These are phyloP conservation scores for Penicillium frequentans DNA, from an alignment of 2,329 filamentous ascomycete species.

Conservation along the genomic window DNA sequence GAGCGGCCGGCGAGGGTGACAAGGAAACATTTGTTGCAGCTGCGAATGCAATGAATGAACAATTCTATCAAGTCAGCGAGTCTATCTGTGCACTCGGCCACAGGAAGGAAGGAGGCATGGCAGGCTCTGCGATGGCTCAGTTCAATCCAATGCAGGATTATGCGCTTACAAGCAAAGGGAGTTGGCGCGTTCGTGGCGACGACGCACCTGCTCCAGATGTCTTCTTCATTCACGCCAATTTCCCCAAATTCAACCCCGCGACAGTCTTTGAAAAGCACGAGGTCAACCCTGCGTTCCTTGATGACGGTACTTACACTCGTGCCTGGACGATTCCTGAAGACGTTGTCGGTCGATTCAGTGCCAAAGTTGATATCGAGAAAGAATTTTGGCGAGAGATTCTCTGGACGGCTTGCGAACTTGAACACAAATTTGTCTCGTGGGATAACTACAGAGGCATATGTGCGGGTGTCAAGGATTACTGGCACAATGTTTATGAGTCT, in stretches of 20 bases:
- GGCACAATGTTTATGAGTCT: constrained; percentile 28
- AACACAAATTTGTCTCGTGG: constrained; percentile 35
- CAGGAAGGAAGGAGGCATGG: constrained; percentile 27
- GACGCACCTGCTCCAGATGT: constrained; percentile 30
- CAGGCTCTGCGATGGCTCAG: constrained; percentile 42
- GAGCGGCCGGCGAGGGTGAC: constrained; percentile 50
- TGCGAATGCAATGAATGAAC: constrained; percentile 38
- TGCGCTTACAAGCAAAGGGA: constrained; percentile 24
- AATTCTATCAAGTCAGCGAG: constrained; percentile 47
- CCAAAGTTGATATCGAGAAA: constrained; percentile 33
- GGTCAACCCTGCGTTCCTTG: constrained; percentile 29
- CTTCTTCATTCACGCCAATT: constrained; percentile 44
- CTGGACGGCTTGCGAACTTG: constrained; percentile 39
- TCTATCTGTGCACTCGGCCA: constrained; percentile 37
- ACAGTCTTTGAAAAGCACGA: constrained; percentile 33
- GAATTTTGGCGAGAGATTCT: constrained; percentile 41
- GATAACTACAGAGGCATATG: constrained; percentile 31
- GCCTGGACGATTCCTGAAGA: constrained; percentile 34
- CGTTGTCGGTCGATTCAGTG: constrained; percentile 30
- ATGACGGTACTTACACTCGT: constrained; percentile 32
- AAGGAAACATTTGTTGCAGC: constrained; percentile 53
- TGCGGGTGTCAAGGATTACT: constrained; percentile 33
- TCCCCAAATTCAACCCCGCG: constrained; percentile 42
- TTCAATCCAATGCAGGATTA: constrained; percentile 40
- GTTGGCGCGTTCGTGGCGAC: constrained; percentile 31